These are phyloP conservation scores for Paxillus ammoniavirescens DNA, from an alignment of 768 basidiomycete species.

Conservation along the genomic window DNA sequence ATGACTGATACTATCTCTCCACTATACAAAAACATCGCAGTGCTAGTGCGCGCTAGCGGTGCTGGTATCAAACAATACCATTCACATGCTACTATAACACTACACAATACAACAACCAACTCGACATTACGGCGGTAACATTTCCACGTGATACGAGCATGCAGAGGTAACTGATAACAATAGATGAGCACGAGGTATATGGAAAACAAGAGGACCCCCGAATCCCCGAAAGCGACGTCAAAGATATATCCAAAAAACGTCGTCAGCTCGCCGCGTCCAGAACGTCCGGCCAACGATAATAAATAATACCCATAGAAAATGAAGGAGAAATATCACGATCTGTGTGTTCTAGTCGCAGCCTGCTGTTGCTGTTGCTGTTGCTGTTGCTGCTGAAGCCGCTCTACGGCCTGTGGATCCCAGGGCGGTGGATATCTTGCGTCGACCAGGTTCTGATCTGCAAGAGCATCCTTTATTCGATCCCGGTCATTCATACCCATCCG, in stretches of 20 bases:
- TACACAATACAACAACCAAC: conserved; percentile 14
- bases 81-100: background rate
- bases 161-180: conserved; percentile 12
- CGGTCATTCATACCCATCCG: conserved; percentile 75
- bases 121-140: conserved; percentile 17
- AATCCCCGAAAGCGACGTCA: background rate
- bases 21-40: no score
- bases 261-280: background rate
- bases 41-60: no score
- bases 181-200: background rate
- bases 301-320: background rate
- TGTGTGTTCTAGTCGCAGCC: conserved; percentile 10
- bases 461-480: conserved; percentile 73
- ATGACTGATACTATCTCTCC: background rate
- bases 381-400: conserved; percentile 25
- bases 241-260: background rate
- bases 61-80: no score
- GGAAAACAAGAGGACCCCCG: background rate
- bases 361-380: conserved; percentile 15
- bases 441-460: conserved; percentile 75
- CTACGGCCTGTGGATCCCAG: conserved; percentile 53
- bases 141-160: conserved; percentile 2
- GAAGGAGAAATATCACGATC: conserved; percentile 1
- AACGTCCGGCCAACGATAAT: conserved; percentile 1
- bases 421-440: conserved; percentile 72